phyloP scores from a whole-genome alignment of 345 rosid genomes.

The Eucalyptus marginata region DNA sequence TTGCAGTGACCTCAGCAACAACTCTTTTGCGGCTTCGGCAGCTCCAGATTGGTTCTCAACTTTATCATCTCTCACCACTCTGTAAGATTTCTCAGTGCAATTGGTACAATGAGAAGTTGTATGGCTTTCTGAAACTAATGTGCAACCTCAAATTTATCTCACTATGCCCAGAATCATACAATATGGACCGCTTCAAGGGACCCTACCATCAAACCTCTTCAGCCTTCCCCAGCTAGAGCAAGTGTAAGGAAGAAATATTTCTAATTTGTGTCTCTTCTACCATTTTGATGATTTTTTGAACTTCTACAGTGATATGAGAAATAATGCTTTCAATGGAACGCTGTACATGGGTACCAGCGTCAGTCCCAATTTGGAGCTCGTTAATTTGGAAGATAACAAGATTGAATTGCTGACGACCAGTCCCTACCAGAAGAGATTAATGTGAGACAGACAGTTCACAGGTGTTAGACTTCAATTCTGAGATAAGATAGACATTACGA shows the following conservation, averaged over 20 bases:
- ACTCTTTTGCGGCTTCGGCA: slow-evolving; percentile 9
- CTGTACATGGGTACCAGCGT: slow-evolving; percentile 7
- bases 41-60: slow-evolving; percentile 23
- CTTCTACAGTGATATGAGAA: slow-evolving; percentile 5
- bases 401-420: neutral
- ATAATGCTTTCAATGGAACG: slow-evolving; percentile 20
- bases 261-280: neutral
- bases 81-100: neutral
- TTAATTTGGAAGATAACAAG: slow-evolving; percentile 18
- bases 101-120: neutral
- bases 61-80: neutral
- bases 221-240: neutral
- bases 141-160: neutral
- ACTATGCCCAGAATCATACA: neutral
- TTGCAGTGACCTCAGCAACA: slow-evolving; percentile 35
- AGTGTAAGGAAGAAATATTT: neutral
- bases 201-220: neutral
- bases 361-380: neutral
- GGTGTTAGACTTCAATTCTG: neutral
- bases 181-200: neutral
- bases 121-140: neutral
- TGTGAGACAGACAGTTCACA: slow-evolving; percentile 18
- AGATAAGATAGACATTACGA: neutral
- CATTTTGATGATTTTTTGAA: neutral
- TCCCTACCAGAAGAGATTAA: slow-evolving; percentile 31